These are phyloP conservation scores for Trichoderma semiorbis DNA, from an alignment of 2,329 filamentous ascomycete species.

Conservation along the genomic window DNA sequence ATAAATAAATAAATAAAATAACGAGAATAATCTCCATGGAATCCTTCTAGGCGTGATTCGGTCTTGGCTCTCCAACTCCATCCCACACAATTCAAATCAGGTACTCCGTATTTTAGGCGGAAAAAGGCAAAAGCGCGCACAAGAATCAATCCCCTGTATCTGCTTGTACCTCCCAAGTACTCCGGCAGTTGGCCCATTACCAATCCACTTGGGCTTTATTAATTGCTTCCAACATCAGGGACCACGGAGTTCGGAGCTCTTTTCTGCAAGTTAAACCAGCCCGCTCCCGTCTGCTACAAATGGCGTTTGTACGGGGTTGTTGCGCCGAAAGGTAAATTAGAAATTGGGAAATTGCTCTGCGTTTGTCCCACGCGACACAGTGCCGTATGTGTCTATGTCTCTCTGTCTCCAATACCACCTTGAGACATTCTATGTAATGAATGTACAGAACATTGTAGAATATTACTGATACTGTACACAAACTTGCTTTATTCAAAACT, in stretches of 20 bases:
- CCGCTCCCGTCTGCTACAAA: neutral
- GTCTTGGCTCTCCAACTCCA: neutral
- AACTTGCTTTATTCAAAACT: neutral
- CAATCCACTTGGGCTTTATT: neutral
- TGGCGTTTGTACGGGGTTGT: neutral
- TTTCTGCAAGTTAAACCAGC: neutral
- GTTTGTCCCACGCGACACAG: conserved; percentile 7
- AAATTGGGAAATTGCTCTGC: neutral
- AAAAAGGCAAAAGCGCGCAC: neutral
- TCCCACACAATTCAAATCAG: neutral
- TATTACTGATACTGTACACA: no score
- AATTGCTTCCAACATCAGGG: neutral
- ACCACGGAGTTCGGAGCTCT: conserved; percentile 2
- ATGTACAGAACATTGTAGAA: neutral
- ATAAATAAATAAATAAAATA: neutral
- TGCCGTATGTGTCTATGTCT: neutral
- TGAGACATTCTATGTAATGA: neutral
- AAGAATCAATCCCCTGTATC: neutral
- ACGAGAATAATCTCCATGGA: neutral
- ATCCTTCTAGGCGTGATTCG: neutral
- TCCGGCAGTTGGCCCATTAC: conserved; percentile 2
- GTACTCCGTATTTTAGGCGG: neutral
- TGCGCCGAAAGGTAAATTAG: neutral
- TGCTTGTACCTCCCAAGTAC: neutral
- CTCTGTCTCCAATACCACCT: neutral